Base-by-base conservation (phyloP, 2,329 filamentous ascomycete species). In the Phialophora expanda region DNA sequence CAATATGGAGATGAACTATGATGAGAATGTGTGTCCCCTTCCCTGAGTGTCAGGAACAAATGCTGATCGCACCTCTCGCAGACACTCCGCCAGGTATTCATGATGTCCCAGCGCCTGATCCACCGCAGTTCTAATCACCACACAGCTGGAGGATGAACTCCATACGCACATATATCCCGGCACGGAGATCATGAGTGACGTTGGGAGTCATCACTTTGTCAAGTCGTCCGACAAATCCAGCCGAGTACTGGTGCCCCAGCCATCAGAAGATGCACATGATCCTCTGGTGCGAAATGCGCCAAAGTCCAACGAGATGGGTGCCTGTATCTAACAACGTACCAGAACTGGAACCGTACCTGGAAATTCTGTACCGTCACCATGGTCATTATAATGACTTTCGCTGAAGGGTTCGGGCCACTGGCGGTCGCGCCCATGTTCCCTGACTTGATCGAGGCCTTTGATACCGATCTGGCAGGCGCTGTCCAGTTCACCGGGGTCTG, bases 201-300 rank as follows among this genome's bases (percentile, higher is more conserved):
- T 88, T 41, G 86, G 84, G 30, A 78, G 78, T 0, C 85, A 87
- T 75, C 86, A 88, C 74, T 89, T 89, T 70, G 85, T 89, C 71
- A 88, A 88, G 62, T 73, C 76, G 71, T 48, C 38, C 30, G 74
- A 76, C 24, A 76, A 80, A 38, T 46, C 44, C 32, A 38, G 34
- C 20, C 44, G 50, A 17, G 81, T 83, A 5, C 76, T 84, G 9
- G 80, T 84, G 38, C 79, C 78, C 1, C 64, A 76, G n/a, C 79
- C 79, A 3, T 76, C 76, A 0, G 73, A 71, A 44, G 73, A 79
- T 66, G 76, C 75, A 20, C 78, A 78, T 60, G 75, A 78, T 64
- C 78, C 78, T 12, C 68, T 80, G 66, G 77, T 76, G 62, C 44
- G 62, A 22, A 34, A 41, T 24, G 8, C 30, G 50, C 9, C 34